phyloP scores from a whole-genome alignment of 78 protist species.

The Cavenderia fasciculata region DNA sequence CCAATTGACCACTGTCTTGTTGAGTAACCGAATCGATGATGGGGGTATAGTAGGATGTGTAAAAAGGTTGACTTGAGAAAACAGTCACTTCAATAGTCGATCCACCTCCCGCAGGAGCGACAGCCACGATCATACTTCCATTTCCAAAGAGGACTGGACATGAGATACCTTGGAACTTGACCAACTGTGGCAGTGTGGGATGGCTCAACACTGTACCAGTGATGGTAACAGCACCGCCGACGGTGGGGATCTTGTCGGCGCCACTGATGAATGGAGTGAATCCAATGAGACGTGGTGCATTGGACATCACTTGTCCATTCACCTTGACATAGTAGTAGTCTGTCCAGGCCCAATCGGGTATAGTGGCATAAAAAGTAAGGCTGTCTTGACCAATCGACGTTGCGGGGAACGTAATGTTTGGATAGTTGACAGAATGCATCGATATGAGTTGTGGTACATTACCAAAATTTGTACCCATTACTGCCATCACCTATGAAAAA shows the following conservation, averaged over 20 bases:
- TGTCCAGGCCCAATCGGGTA: background rate
- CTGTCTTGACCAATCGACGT: background rate
- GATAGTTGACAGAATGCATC: background rate
- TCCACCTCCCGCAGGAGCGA: background rate
- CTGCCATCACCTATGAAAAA: too few species aligned
- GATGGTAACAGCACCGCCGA: background rate
- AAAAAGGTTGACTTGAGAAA: background rate
- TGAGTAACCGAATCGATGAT: too few species aligned
- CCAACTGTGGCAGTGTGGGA: too few species aligned
- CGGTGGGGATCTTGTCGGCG: background rate
- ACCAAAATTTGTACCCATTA: background rate
- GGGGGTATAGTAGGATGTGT: background rate
- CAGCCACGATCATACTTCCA: too few species aligned
- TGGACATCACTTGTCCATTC: slow-evolving; percentile 17
- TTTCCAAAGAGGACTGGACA: too few species aligned
- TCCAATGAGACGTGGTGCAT: background rate
- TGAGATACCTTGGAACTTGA: too few species aligned
- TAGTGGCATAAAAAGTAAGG: background rate
- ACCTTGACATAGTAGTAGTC: background rate
- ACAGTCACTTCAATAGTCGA: background rate
- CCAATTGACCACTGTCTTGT: too few species aligned
- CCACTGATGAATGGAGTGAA: background rate
- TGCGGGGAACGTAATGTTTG: background rate
- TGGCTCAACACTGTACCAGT: background rate
- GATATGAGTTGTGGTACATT: background rate